Evolutionary conservation across 2,329 filamentous ascomycete genomes (phyloP), one percentile per base, ranked within the genome.

Genomic region (Fusarium burgessii): DNA sequence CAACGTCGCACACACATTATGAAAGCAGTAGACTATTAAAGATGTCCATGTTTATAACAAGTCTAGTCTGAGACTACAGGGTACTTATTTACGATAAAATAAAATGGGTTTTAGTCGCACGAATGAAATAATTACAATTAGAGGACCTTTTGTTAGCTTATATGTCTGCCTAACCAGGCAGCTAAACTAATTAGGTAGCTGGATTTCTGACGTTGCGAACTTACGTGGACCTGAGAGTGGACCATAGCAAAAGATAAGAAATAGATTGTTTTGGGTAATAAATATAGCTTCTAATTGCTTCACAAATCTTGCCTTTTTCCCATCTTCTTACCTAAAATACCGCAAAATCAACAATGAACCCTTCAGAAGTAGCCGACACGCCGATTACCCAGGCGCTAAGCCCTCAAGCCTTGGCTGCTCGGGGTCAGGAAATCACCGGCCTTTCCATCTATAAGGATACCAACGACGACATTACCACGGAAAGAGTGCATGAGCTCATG

Each of bases 231-330:
- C 6, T 6, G 10, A 13, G 29, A 40, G 50, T 54, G 33, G 50
- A 41, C 25, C 17, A 18, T 4, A 9, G 10, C 1, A 7, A 35
- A n/a, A 4, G 5, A 4, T 46, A 55, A 35, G 12, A 55, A 25
- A 23, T 27, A 33, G 8, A 55, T 35, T 46, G 27, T 1, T 1
- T 43, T n/a, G 27, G 12, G 27, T 27, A 20, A 2, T 14, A n/a
- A 4, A 12, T 9, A 18, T 12, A 3, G 12, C 2, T 1, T 17
- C 18, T 4, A 6, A 3, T 14, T 18, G 18, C 14, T 42, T 43
- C 50, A 32, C 10, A 23, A 17, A 9, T 14, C 15, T 1, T 7
- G 2, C 13, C 1, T 15, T 0, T 27, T 1, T 5, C 9, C 11
- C 14, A 11, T 4, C 7, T 17, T n/a, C 6, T 27, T 7, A 10